Evolutionary conservation across 495 filamentous ascomycete species (phyloP).

Genomic region (Chaetomidium leptoderma): DNA sequence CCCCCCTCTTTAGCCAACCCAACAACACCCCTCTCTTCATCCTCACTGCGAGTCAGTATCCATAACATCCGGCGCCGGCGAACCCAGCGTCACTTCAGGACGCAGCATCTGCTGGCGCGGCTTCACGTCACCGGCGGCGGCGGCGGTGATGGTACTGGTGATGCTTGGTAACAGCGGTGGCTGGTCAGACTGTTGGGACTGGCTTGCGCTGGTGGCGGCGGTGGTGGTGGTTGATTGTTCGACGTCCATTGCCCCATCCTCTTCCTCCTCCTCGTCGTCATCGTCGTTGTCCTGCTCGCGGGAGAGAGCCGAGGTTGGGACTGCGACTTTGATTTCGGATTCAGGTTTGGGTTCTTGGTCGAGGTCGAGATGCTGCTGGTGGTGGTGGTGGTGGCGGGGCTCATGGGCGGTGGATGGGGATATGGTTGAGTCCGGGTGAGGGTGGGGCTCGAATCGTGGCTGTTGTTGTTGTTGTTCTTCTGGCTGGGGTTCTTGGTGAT

Average conservation of each 20-base stretch:
- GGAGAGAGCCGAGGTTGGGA: not conserved
- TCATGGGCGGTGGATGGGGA: not conserved
- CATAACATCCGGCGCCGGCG: conserved; percentile 32
- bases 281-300: not conserved
- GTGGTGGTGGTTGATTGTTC: conserved; percentile 2
- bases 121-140: no score
- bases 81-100: conserved; percentile 32
- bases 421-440: not conserved
- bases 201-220: conserved; percentile 14
- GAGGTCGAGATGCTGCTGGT: not conserved
- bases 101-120: not conserved
- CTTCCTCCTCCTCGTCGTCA: no score
- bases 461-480: not conserved
- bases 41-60: conserved; percentile 24
- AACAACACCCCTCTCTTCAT: not conserved
- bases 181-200: not conserved
- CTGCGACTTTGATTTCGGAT: conserved; percentile 22
- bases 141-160: not conserved
- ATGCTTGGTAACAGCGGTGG: not conserved
- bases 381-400: not conserved
- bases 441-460: not conserved
- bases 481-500: not conserved
- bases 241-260: conserved; percentile 21
- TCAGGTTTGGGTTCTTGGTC: conserved; percentile 10
- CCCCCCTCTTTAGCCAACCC: no score